phyloP scores from a whole-genome alignment of 805 yeast genomes.

The Ogataea ramenticola region DNA sequence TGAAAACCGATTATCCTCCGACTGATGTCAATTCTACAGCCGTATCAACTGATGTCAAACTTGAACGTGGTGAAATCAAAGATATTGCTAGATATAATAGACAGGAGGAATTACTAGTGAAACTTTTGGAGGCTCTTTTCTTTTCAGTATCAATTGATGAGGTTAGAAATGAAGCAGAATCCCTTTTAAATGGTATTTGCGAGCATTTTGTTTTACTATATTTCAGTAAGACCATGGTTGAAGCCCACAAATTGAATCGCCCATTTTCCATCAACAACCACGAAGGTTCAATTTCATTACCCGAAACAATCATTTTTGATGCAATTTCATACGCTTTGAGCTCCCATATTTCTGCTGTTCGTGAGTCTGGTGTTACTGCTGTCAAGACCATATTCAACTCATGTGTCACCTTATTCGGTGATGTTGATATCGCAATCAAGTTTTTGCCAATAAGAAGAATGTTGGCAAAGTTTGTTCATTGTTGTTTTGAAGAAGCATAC shows the following conservation, averaged over 20 bases:
- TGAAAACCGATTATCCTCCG: slow-evolving; percentile 26
- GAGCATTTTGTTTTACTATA: slow-evolving; percentile 76
- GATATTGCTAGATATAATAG: slow-evolving; percentile 44
- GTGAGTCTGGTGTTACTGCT: slow-evolving; percentile 63
- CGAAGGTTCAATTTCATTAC: slow-evolving; percentile 67
- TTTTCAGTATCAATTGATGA: slow-evolving; percentile 72
- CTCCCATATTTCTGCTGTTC: slow-evolving; percentile 62
- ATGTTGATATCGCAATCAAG: slow-evolving; percentile 53
- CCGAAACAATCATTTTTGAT: slow-evolving; percentile 62
- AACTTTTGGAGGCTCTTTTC: slow-evolving; percentile 64
- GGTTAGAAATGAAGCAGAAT: slow-evolving; percentile 57
- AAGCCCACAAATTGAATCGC: slow-evolving; percentile 58
- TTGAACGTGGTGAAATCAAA: slow-evolving; percentile 34
- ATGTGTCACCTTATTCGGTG: slow-evolving; percentile 62
- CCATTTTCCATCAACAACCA: slow-evolving; percentile 70
- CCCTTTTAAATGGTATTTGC: slow-evolving; percentile 56
- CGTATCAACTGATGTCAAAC: slow-evolving; percentile 7
- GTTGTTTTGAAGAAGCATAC: slow-evolving; percentile 85
- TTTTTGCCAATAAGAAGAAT: slow-evolving; percentile 72
- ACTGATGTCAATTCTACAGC: slow-evolving; percentile 8
- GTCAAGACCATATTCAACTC: slow-evolving; percentile 55
- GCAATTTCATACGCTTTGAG: slow-evolving; percentile 78
- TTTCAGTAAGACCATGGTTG: slow-evolving; percentile 64
- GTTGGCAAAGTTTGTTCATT: slow-evolving; percentile 78
- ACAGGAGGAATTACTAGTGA: slow-evolving; percentile 59